Evolutionary conservation across 306 rosid species (phyloP), one percentile per base, ranked within the genome.

Genomic region (Prunus kanzakura): DNA sequence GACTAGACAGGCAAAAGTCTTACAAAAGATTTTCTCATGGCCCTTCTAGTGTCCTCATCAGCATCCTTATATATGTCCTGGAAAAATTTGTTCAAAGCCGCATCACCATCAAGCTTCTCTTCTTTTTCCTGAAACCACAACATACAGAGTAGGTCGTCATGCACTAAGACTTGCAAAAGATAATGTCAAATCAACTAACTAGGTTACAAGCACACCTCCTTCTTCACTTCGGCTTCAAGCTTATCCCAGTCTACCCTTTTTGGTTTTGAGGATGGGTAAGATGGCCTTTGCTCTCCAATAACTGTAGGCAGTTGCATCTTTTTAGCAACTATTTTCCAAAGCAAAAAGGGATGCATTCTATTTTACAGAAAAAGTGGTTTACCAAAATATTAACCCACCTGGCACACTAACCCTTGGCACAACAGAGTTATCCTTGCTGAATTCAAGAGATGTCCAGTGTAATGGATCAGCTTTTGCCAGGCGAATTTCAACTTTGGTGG

Each of bases 11-110:
- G 20, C 20, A 30, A 22, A 32, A 2, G 51, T 76, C 93, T 88
- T 87, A 95, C 99, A 78, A 95, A 95, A 56, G 99, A 95, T 84
- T 92, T 95, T 74, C 83, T 77, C 99, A 95, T 95, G 73, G 99
- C 97, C 76, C 87, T 87, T 92, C 87, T 87, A 18, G 93, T 92
- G 81, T 95, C 99, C 76, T 95, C 99, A 29, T 95, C 99, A 2
- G 97, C 97, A 82, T 92, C 99, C 69, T 87, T 84, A 64, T 90
- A 95, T 67, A 95, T 95, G 10, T 89, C 96, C 67, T 89, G 85
- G 91, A 95, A 95, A 68, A 92, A 95, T 70, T 91, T 95, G 89
- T 95, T 92, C 84, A 95, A 50, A 5, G 97, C 99, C 1, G 97
- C 97, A 84, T 95, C 97, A 0, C 99, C 99, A 50, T 95, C 97